phyloP scores from a whole-genome alignment of 1,284 basidiomycete genomes.

The Cutaneotrichosporon cutaneum region DNA sequence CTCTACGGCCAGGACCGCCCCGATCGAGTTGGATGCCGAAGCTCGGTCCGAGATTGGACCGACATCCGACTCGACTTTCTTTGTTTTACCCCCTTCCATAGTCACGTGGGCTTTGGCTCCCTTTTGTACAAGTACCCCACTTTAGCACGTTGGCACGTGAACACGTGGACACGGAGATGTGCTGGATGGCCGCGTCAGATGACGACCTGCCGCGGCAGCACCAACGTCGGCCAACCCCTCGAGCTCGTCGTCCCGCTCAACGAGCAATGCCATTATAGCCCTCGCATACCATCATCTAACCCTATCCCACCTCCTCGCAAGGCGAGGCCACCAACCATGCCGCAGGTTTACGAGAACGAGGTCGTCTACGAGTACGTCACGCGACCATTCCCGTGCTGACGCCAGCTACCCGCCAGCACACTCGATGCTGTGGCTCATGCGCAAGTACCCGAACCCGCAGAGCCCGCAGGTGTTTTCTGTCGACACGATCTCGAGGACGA shows the following conservation, averaged over 20 bases:
- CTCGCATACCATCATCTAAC: not conserved
- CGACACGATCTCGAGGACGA: conserved; percentile 78
- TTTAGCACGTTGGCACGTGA: not conserved
- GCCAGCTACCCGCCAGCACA: conserved; percentile 78
- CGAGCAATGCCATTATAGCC: conserved; percentile 5
- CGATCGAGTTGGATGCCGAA: not conserved
- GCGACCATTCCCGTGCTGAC: conserved; percentile 5
- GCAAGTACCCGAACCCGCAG: conserved; percentile 93
- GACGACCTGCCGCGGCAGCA: not conserved
- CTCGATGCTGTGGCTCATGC: conserved; percentile 84
- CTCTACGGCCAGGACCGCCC: not conserved
- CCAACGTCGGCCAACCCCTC: not conserved
- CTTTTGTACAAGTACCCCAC: no score
- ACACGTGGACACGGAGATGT: not conserved
- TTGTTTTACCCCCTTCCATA: not conserved
- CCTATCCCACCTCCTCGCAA: not conserved
- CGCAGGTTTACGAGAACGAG: conserved; percentile 28
- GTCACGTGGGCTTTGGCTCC: no score
- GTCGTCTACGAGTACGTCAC: conserved; percentile 23
- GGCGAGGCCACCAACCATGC: conserved; percentile 16
- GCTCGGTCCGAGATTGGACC: not conserved
- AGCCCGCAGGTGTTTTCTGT: conserved; percentile 88
- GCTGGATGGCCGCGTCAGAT: not conserved
- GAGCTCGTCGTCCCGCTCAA: not conserved
- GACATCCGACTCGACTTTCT: not conserved